phyloP scores from a whole-genome alignment of 2,329 filamentous ascomycete genomes.

The Emmonsiellopsis sp. region DNA sequence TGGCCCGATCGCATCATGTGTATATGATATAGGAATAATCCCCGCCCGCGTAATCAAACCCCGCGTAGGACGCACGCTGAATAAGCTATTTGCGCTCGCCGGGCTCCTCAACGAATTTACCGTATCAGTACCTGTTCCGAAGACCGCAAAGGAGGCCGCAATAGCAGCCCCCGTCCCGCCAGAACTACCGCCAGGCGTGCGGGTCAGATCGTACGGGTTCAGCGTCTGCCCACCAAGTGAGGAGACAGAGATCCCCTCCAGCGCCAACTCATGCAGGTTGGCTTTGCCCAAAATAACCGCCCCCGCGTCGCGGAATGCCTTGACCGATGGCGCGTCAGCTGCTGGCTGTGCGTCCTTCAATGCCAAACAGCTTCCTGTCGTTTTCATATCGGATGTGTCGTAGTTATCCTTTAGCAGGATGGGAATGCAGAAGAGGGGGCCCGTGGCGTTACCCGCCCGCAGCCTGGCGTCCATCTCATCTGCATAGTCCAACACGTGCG shows the following conservation, averaged over 20 bases:
- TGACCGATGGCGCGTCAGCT: conserved; percentile 43
- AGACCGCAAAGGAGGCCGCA: conserved; percentile 48
- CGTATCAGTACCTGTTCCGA: conserved; percentile 52
- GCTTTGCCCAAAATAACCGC: conserved; percentile 53
- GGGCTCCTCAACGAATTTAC: conserved; percentile 56
- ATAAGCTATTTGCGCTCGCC: conserved; percentile 52
- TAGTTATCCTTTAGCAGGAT: conserved; percentile 58
- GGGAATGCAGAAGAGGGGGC: conserved; percentile 52
- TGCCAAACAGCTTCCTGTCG: conserved; percentile 47
- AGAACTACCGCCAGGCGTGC: conserved; percentile 58
- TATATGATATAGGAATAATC: conserved; percentile 48
- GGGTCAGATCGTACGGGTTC: conserved; percentile 56
- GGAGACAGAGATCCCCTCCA: conserved; percentile 55
- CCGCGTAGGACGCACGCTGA: conserved; percentile 50
- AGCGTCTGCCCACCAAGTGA: conserved; percentile 55
- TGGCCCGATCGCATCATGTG: conserved; percentile 49
- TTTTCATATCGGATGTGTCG: conserved; percentile 47
- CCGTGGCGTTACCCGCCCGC: conserved; percentile 38
- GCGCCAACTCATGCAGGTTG: conserved; percentile 55
- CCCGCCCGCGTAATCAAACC: conserved; percentile 45
- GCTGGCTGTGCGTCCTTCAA: conserved; percentile 40
- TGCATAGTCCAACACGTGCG: conserved; percentile 40
- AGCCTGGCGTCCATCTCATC: conserved; percentile 37
- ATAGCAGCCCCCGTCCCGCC: conserved; percentile 55
- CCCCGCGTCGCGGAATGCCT: conserved; percentile 42